Evolutionary conservation across 345 rosid genomes (phyloP), one percentile per base, ranked within the genome.

Genomic region (Brassica cretica): DNA sequence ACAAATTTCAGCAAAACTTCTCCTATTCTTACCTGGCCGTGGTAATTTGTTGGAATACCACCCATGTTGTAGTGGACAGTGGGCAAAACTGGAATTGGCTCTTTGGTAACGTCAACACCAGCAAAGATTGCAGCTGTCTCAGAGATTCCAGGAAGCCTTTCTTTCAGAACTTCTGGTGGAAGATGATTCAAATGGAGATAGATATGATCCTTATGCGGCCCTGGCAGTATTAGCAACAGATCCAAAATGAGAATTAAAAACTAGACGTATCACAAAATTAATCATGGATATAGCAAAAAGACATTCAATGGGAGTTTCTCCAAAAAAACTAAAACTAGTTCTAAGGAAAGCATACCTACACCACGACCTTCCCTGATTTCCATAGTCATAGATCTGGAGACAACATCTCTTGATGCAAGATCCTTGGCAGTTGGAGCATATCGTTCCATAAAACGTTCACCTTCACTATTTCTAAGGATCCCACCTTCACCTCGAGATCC

Each of bases 401-500:
- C 99, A 76, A 95, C 97, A 86, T 95, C 99, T 84, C 99, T 89
- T 71, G 99, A 95, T 41, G 99, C 99, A 85, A 95, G 99, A 89
- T 95, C 99, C 82, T 95, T 95, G 66, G 99, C 99, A 25, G 98
- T 93, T 33, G 99, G 99, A 66, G 99, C 99, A 86, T 95, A 95
- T 53, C 99, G 86, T 81, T 95, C 99, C 99, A 95, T 95, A 81
- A 95, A 95, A 44, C 99, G 86, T 77, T 95, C 99, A 73, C 99
- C 99, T 84, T 95, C 99, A 68, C 91, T 89, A 69, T 95, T 95
- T 83, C 98, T 85, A 65, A 95, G 96, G 74, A 95, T 95, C 74
- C 99, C 99, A 71, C 99, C 99, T 87, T 95, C 99, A 64, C 99
- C 99, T 27, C 99, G 94, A 77, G 99, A 95, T 82, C 99, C 99